These are phyloP conservation scores for Deuterostichococcus epilithicus DNA, from an alignment of 139 green algal genomes.

Conservation along the genomic window DNA sequence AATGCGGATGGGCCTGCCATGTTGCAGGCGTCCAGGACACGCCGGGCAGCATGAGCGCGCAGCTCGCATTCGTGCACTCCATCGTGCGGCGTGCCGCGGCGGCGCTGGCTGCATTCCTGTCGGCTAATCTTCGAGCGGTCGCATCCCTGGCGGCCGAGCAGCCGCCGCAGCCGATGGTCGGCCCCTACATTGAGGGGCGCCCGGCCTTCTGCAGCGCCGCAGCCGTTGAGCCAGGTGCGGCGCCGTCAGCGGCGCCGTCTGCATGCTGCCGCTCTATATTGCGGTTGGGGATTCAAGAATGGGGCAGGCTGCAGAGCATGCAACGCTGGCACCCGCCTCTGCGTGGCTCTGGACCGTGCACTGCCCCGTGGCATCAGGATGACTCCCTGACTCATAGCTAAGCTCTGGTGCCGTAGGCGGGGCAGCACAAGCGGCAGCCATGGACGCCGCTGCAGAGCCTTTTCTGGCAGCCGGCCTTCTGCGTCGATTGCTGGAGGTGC, in stretches of 20 bases:
- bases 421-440: conserved; percentile 2
- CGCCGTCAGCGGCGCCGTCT: not conserved
- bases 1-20: too few species aligned
- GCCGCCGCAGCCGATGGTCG: not conserved
- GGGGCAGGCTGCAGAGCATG: not conserved
- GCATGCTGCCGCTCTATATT: not conserved
- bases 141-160: not conserved
- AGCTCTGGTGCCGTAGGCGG: conserved; percentile 4
- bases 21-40: not conserved
- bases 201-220: conserved; percentile 3
- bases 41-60: too few species aligned
- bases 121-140: not conserved
- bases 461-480: conserved; percentile 19
- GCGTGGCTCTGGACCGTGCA: not conserved
- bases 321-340: not conserved
- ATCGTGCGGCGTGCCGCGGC: not conserved
- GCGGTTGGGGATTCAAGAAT: not conserved
- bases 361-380: not conserved
- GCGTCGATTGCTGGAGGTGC: conserved; percentile 15
- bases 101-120: conserved; percentile 12
- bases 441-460: conserved; percentile 12
- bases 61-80: not conserved
- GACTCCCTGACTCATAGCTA: not conserved
- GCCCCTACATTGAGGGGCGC: not conserved
- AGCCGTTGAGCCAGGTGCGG: not conserved